These are phyloP conservation scores for Protea cynaroides DNA, from an alignment of 164 flowering plant genomes.

Conservation along the genomic window DNA sequence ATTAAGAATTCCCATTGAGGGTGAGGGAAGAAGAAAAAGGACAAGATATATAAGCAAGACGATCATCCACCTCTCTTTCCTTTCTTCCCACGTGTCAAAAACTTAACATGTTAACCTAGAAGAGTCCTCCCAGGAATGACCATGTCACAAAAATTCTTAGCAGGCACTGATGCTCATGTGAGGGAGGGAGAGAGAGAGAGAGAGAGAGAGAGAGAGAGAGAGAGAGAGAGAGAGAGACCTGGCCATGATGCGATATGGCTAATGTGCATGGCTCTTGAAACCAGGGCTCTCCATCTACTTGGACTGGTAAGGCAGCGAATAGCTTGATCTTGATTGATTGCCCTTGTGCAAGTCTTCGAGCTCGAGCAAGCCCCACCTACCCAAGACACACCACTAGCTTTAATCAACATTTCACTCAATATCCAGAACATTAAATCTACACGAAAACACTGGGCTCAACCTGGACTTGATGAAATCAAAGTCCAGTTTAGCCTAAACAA, in stretches of 20 bases:
- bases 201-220: constrained; percentile 5
- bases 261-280: constrained; percentile 75
- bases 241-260: constrained; percentile 84
- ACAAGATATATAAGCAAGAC: no score
- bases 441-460: no score
- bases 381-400: constrained; percentile 2
- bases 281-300: constrained; percentile 99
- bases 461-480: background rate
- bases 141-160: no score
- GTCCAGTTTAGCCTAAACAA: background rate
- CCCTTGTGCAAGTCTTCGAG: background rate
- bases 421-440: background rate
- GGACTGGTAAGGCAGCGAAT: constrained; percentile 73
- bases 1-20: no score
- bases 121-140: no score
- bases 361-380: constrained; percentile 55
- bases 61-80: no score
- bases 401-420: constrained; percentile 2
- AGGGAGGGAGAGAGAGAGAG: background rate
- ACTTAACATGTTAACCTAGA: no score
- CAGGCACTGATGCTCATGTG: background rate
- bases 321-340: constrained; percentile 67
- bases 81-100: no score
- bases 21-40: no score
- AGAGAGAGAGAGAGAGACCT: constrained; percentile 50